Evolutionary conservation across 352 stramenopile genomes (phyloP), one percentile per base, ranked within the genome.

Genomic region (Phytophthora europaea): DNA sequence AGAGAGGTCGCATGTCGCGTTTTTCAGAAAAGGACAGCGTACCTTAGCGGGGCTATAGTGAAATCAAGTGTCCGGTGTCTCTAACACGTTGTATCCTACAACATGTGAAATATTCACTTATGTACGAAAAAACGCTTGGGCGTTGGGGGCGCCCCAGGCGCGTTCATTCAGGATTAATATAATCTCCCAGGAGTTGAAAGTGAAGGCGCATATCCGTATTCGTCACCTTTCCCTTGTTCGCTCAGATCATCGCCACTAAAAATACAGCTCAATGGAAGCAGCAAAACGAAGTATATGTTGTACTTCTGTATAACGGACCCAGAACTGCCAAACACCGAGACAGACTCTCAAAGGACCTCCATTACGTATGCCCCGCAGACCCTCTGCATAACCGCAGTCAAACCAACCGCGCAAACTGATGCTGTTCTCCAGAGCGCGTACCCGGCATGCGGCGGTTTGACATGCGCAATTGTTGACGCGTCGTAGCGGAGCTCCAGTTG

Each of bases 161-260:
- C n/a, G n/a, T n/a, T n/a, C n/a, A n/a, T n/a, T n/a, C n/a, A n/a
- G n/a, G n/a, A n/a, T n/a, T n/a, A n/a, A n/a, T n/a, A n/a, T n/a
- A n/a, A 26, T 26, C 23, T 26, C 23, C 23, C 23, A 26, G 23
- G 23, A 26, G 36, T 7, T 7, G 28, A 31, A 31, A 31, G 28
- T 31, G 28, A 7, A 31, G 28, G 28, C 28, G 28, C 28, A 43
- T 43, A 43, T 15, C 10, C 10, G 12, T 43, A 43, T 43, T 43
- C 36, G 36, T 43, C 36, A 43, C 40, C n/a, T 48, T 6, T 31
- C 28, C 28, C 28, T 31, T 31, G 36, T 43, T 43, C 9, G 36
- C 18, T 52, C 45, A 16, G 45, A 52, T 52, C 45, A 52, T 52
- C 45, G 28, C 16, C 66, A 62, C 66, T 73, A 73, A 58, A 73